Conservation (phyloP, 768 basidiomycete genomes). For the Boletellus emodensis region DNA sequence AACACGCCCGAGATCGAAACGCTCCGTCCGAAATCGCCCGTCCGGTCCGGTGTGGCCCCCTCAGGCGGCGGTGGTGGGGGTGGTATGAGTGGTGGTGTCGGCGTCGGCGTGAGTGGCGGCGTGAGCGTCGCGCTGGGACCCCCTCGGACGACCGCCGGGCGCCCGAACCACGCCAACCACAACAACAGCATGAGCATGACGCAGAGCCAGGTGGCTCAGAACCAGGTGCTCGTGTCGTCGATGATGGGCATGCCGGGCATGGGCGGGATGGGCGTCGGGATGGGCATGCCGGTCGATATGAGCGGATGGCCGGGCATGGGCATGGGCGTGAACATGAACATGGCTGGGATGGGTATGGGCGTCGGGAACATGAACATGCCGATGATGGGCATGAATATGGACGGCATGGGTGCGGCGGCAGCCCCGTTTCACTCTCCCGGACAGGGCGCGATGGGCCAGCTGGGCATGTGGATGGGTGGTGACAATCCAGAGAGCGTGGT, state of each 20-base stretch:
- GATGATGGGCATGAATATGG: slow-evolving; percentile 42
- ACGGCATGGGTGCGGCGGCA: slow-evolving; percentile 21
- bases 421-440: slow-evolving; percentile 22
- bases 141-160: slow-evolving; percentile 8
- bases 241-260: slow-evolving; percentile 41
- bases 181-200: neutral
- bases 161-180: slow-evolving; percentile 3
- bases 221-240: slow-evolving; percentile 33
- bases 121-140: slow-evolving; percentile 16
- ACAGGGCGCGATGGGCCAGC: slow-evolving; percentile 22
- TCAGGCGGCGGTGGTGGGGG: slow-evolving; percentile 22
- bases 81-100: slow-evolving; percentile 17
- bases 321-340: slow-evolving; percentile 31
- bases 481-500: slow-evolving; percentile 32
- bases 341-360: slow-evolving; percentile 9
- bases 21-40: slow-evolving; percentile 82
- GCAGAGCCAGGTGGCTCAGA: slow-evolving; percentile 17
- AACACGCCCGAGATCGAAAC: slow-evolving; percentile 77
- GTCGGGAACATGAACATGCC: slow-evolving; percentile 35
- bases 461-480: slow-evolving; percentile 35
- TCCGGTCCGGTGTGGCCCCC: slow-evolving; percentile 36
- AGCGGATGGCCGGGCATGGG: slow-evolving; percentile 34
- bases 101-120: slow-evolving; percentile 20
- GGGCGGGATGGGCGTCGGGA: slow-evolving; percentile 35
- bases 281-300: slow-evolving; percentile 34